Conservation (phyloP, 2,329 filamentous ascomycete genomes). For the Arachnomyces sp. region DNA sequence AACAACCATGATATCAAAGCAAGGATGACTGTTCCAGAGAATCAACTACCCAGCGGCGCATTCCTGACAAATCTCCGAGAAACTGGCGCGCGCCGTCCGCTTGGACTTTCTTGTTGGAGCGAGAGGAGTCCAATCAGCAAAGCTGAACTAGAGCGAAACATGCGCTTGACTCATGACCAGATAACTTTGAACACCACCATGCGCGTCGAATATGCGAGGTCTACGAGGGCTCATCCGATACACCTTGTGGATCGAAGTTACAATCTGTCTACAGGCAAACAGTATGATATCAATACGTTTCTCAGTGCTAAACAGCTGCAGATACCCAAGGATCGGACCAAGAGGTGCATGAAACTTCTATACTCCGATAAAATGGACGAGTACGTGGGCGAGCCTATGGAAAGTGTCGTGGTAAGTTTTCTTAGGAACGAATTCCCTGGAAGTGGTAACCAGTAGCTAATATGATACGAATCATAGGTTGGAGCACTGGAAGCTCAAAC, state of each 20-base stretch:
- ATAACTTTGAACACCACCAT: conserved; percentile 22
- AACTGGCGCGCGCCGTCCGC: conserved; percentile 18
- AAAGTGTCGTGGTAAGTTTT: too few relatives aligned
- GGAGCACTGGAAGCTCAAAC: too few relatives aligned
- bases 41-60: conserved; percentile 16
- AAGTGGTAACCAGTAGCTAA: too few relatives aligned
- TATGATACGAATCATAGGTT: too few relatives aligned
- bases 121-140: conserved; percentile 12
- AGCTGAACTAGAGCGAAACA: conserved; percentile 21
- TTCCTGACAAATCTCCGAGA: conserved; percentile 22
- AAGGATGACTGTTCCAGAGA: conserved; percentile 17
- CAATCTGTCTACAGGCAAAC: neutral
- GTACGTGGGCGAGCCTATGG: too few relatives aligned
- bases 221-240: neutral
- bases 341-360: too few relatives aligned
- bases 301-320: conserved; percentile 11
- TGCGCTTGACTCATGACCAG: conserved; percentile 17
- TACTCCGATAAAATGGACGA: too few relatives aligned
- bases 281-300: conserved; percentile 16
- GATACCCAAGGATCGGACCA: conserved; percentile 11
- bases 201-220: conserved; percentile 13
- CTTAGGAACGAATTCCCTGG: too few relatives aligned
- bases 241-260: conserved; percentile 15
- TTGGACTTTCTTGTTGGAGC: conserved; percentile 21
- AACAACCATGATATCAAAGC: conserved; percentile 23